Base-by-base conservation (phyloP, 306 rosid genomes). In the Morella rubra region DNA sequence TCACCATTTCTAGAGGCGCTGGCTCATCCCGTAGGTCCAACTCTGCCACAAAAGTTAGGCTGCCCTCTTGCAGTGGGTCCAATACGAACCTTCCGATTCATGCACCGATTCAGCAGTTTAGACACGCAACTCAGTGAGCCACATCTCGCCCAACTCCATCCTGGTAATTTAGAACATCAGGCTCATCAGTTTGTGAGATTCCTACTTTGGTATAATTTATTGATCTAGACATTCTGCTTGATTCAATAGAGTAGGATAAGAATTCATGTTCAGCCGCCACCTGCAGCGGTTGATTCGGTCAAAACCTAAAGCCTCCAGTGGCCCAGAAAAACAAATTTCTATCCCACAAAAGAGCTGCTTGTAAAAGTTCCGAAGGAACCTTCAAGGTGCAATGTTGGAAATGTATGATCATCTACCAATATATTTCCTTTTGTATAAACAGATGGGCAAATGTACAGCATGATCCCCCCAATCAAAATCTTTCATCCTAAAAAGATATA, bases 371-470 rank as follows among this genome's bases (percentile, higher is more conserved):
- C 16, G 0, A 47, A 47, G 52, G 52, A 47, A 11, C 10, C 16
- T 11, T 47, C 52, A 49, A 37, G 32, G 55, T 14, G 69, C 78
- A 72, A 45, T 73, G 66, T 80, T 19, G 22, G 9, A 42, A 20
- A 77, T 70, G 44, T 47, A 42, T 61, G 15, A 59, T 71, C 75
- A 59, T 71, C 75, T 74, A 72, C 45, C 60, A 41, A 70, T 77
- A 77, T 79, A 71, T 81, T 74, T 80, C 82, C 79, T 62, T 58
- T 73, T 44, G 66, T 80, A 81, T 86, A 72, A 80, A 80, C 87
- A 84, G 70, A 81, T 74, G 80, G 74, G 54, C 65, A 76, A 80
- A 87, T 84, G 84, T 86, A 85, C 86, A 86, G 41, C 69, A 44
- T 45, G 72, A 20, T 56, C 53, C 54, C 76, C 37, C 22, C 77